Evolutionary conservation across 164 flowering plant genomes (phyloP), one percentile per base, ranked within the genome.

Genomic region (Stephania cephalantha): DNA sequence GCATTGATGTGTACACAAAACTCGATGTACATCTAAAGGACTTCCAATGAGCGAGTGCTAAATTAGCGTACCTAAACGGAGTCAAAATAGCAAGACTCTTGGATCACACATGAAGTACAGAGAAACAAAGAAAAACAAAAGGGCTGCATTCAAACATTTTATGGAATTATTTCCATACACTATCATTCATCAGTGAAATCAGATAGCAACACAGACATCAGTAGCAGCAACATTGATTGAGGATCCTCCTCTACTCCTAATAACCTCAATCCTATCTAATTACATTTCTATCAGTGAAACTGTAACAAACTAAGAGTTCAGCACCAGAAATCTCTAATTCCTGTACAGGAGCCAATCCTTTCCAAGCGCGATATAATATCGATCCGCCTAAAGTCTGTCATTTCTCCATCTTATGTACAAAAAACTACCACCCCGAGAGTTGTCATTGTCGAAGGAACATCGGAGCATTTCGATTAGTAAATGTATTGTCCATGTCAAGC

Each of bases 51-150:
- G 25, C 25, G 25, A 25, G 25, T 25, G 25, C 25, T 25, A 25
- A 25, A 25, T 25, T 25, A 0, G 25, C 25, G 25, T 25, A 25
- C 25, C 25, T 25, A 25, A 25, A 25, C 25, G 25, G 25, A 25
- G 25, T 25, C 25, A 25, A 25, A 25, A 25, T 25, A 25, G 25
- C 25, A 25, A 25, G 25, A 25, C 25, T 25, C 25, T 25, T 25
- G 25, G 55, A 10, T 7, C 15, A 50, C 15, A 50, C 13, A 50
- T 50, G 55, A 50, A 50, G 55, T 50, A 9, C 2, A 50, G 55
- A 4, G 83, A 80, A 17, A 84, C 89, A 69, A 71, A 10, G 17
- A 11, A 84, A 22, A 64, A 64, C 22, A 22, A 64, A 66, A 17
- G 11, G 8, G 17, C 69, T 25, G 30, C 69, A 66, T 66, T 17